A percentile compares a stretch with the other conserved stretches of the same genome.
Conservation (phyloP, 73 alveolate genomes). For the Paramecium caudatum region DNA sequence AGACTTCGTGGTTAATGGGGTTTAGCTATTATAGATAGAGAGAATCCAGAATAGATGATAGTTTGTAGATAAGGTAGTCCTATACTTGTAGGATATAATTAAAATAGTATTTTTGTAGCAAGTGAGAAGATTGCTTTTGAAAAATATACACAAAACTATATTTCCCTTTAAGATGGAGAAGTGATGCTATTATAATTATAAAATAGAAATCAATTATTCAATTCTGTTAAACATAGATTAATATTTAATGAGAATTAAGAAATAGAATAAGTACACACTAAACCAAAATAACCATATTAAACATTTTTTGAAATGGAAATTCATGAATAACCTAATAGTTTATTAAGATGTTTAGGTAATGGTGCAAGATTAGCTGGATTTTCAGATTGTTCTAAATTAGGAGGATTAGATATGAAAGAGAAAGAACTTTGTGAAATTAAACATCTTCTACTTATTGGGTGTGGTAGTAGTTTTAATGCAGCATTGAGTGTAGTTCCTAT, state of each 20-base stretch:
- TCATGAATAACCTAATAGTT: constrained; percentile 87
- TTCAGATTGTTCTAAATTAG: constrained; percentile 81
- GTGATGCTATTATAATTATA: constrained; percentile 78
- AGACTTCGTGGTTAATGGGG: constrained; percentile 82
- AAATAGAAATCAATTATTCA: constrained; percentile 70
- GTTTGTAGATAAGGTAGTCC: constrained; percentile 84
- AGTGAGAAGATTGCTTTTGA: constrained; percentile 88
- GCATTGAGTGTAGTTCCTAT: constrained; percentile 79
- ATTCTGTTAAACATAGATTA: constrained; percentile 69
- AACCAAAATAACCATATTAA: constrained; percentile 78
- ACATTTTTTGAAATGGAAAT: constrained; percentile 87
- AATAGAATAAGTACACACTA: constrained; percentile 76
- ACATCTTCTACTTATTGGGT: constrained; percentile 80
- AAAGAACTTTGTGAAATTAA: constrained; percentile 57
- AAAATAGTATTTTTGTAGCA: constrained; percentile 80
- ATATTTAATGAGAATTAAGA: constrained; percentile 64
- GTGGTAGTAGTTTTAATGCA: constrained; percentile 87
- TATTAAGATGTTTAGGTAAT: constrained; percentile 81
- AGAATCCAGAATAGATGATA: constrained; percentile 78
- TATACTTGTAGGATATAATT: constrained; percentile 72
- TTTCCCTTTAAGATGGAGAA: constrained; percentile 86
- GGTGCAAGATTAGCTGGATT: constrained; percentile 87
- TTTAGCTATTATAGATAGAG: constrained; percentile 76
- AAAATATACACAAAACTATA: constrained; percentile 84
- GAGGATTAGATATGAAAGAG: constrained; percentile 83